Percentiles rank a stretch among this genome's conserved stretches.
These are phyloP conservation scores for Myxozyma lipomycoides DNA, from an alignment of 805 yeast genomes.

Conservation along the genomic window DNA sequence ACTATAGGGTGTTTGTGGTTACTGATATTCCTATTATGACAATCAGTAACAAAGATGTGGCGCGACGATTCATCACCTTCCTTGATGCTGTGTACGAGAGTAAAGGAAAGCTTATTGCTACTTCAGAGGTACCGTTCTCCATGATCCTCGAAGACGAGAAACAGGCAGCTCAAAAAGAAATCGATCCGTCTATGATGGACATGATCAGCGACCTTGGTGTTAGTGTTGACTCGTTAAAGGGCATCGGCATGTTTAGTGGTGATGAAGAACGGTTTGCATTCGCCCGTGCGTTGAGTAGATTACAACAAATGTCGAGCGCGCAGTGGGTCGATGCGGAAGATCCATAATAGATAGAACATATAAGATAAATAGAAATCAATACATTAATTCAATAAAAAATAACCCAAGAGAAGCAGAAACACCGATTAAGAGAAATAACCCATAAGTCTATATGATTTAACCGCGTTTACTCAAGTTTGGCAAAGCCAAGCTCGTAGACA, in stretches of 20 bases:
- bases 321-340: slow-evolving; percentile 68
- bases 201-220: slow-evolving; percentile 57
- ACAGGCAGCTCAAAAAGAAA: slow-evolving; percentile 55
- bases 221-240: slow-evolving; percentile 50
- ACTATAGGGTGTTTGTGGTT: slow-evolving; percentile 73
- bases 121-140: slow-evolving; percentile 80
- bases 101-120: slow-evolving; percentile 81
- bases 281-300: slow-evolving; percentile 87
- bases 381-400: no score
- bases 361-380: no score
- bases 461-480: slow-evolving; percentile 30
- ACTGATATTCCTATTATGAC: slow-evolving; percentile 90
- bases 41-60: slow-evolving; percentile 71
- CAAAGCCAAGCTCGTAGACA: slow-evolving; percentile 60
- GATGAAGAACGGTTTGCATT: slow-evolving; percentile 97
- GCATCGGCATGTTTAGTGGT: slow-evolving; percentile 54
- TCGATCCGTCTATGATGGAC: slow-evolving; percentile 51
- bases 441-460: neutral
- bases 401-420: neutral
- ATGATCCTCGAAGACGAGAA: slow-evolving; percentile 70
- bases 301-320: slow-evolving; percentile 88
- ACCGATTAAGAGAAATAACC: no score
- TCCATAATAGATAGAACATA: neutral
- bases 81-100: slow-evolving; percentile 93
- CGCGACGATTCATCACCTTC: slow-evolving; percentile 89